Percentiles rank a stretch among this genome's conserved stretches.
These are phyloP conservation scores for Trypanosoma lewisi DNA, from an alignment of 208 protist genomes.

Conservation along the genomic window DNA sequence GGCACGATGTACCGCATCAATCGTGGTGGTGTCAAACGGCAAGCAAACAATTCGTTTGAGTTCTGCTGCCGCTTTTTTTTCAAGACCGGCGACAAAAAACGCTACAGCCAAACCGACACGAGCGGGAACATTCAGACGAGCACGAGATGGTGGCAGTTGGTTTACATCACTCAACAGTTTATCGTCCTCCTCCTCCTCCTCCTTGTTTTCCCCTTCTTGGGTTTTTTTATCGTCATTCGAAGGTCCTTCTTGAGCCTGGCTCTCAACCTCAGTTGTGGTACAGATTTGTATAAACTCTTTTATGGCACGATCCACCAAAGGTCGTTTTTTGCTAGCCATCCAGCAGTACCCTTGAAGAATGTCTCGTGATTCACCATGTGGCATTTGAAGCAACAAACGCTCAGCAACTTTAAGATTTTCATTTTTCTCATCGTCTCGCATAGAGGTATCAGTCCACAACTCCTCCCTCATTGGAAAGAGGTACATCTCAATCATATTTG, in stretches of 20 bases:
- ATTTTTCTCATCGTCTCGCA: slow-evolving; percentile 37
- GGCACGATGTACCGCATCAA: slow-evolving; percentile 63
- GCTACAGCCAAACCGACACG: slow-evolving; percentile 79
- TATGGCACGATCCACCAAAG: slow-evolving; percentile 70
- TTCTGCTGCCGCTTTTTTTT: slow-evolving; percentile 79
- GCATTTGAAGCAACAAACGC: slow-evolving; percentile 77
- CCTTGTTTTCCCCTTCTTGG: slow-evolving; percentile 30
- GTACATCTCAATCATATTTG: slow-evolving; percentile 95
- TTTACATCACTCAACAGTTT: slow-evolving; percentile 36
- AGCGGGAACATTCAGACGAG: slow-evolving; percentile 50
- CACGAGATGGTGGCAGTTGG: slow-evolving; percentile 13
- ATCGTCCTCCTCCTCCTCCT: slow-evolving; percentile 49
- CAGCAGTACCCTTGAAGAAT: slow-evolving; percentile 80
- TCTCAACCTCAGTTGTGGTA: not conserved
- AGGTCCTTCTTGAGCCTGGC: not conserved
- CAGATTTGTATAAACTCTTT: slow-evolving; percentile 58
- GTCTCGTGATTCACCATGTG: slow-evolving; percentile 50
- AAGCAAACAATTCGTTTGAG: slow-evolving; percentile 69
- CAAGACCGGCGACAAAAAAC: slow-evolving; percentile 43
- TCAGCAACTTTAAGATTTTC: slow-evolving; percentile 85
- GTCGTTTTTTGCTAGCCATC: slow-evolving; percentile 56
- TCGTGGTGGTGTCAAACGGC: slow-evolving; percentile 28
- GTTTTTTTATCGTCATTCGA: slow-evolving; percentile 8
- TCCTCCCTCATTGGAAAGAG: slow-evolving; percentile 85
- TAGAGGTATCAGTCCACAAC: slow-evolving; percentile 60